Evolutionary conservation across 352 stramenopile species (phyloP).

Genomic region (Phytophthora ramorum): DNA sequence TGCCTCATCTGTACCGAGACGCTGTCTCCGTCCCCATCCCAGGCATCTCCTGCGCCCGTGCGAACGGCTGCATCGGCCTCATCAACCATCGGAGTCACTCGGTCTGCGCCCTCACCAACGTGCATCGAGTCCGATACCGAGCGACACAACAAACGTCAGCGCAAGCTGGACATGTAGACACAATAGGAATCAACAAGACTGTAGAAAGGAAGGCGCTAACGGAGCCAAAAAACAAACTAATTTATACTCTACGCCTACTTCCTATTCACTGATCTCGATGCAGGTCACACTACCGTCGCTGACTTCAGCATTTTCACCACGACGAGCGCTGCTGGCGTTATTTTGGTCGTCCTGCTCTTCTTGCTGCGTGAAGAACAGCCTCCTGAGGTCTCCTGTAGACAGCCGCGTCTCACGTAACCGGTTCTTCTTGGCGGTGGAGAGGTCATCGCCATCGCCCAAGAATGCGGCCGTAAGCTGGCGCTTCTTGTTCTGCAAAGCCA

Average conservation of each 20-base stretch:
- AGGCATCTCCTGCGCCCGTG: slow-evolving; percentile 22
- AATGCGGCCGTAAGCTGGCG: slow-evolving; percentile 74
- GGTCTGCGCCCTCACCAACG: slow-evolving; percentile 33
- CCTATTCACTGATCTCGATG: slow-evolving; percentile 41
- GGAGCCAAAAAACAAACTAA: slow-evolving; percentile 29
- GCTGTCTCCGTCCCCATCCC: slow-evolving; percentile 40
- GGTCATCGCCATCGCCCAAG: slow-evolving; percentile 56
- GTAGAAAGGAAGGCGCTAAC: slow-evolving; percentile 31
- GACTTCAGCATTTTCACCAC: slow-evolving; percentile 4
- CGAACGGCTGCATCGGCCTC: slow-evolving; percentile 22
- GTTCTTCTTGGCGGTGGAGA: slow-evolving; percentile 27
- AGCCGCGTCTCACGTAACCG: slow-evolving; percentile 40
- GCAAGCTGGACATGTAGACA: slow-evolving; percentile 40
- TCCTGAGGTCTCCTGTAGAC: slow-evolving; percentile 51
- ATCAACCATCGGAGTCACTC: slow-evolving; percentile 36
- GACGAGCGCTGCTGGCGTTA: neutral
- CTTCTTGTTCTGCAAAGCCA: slow-evolving; percentile 91
- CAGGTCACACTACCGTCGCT: slow-evolving; percentile 38
- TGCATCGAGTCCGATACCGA: slow-evolving; percentile 29
- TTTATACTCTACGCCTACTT: slow-evolving; percentile 34
- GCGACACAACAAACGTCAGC: slow-evolving; percentile 35
- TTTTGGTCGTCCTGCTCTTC: slow-evolving; percentile 17
- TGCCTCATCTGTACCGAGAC: slow-evolving; percentile 44
- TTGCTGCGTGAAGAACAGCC: slow-evolving; percentile 58
- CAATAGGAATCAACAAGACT: slow-evolving; percentile 33